Evolutionary conservation across 768 basidiomycete species (phyloP).

Genomic region (Xerocomellus chrysenteron): DNA sequence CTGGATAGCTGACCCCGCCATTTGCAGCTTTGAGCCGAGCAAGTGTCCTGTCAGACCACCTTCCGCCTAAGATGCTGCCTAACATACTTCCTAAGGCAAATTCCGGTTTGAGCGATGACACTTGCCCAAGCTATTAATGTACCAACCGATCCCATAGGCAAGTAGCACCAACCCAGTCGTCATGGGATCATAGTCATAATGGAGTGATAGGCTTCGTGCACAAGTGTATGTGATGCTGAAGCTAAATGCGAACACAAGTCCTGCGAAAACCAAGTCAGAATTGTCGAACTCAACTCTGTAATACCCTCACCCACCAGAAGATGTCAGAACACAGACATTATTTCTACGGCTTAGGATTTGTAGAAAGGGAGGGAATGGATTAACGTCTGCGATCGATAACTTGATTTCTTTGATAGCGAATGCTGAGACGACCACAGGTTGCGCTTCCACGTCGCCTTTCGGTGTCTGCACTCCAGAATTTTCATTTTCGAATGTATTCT

Average conservation of each 20-base stretch:
- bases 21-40: conserved; percentile 45
- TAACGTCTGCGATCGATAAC: conserved; percentile 66
- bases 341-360: conserved; percentile 61
- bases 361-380: conserved; percentile 64
- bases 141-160: conserved; percentile 65
- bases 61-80: conserved; percentile 59
- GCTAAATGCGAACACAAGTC: conserved; percentile 66
- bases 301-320: conserved; percentile 34
- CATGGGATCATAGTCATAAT: conserved; percentile 70
- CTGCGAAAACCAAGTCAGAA: conserved; percentile 34
- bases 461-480: not conserved
- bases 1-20: conserved; percentile 55
- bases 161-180: conserved; percentile 77
- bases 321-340: conserved; percentile 59
- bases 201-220: conserved; percentile 62
- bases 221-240: conserved; percentile 75
- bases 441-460: conserved; percentile 26
- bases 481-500: conserved; percentile 1
- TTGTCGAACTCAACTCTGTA: not conserved
- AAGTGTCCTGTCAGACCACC: conserved; percentile 57
- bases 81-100: conserved; percentile 41
- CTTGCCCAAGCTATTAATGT: not conserved
- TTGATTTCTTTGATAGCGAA: conserved; percentile 39
- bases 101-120: not conserved
- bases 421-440: conserved; percentile 8